Evolutionary conservation across 345 rosid species (phyloP), one percentile per base, ranked within the genome.

Genomic region (Hibiscus tridactylites): DNA sequence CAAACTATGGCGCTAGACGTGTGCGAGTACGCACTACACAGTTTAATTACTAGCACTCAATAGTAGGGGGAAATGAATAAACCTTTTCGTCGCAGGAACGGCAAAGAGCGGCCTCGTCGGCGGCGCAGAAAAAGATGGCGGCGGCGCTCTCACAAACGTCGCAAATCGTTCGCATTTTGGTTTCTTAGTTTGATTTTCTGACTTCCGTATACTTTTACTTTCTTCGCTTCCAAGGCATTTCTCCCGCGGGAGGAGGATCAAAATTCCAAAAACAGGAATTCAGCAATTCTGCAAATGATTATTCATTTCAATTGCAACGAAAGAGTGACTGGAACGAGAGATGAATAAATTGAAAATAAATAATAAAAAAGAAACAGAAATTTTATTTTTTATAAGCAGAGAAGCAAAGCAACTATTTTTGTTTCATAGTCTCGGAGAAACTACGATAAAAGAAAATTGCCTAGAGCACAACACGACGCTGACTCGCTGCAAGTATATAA

Each of bases 81-180:
- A 81, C 97, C 83, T 89, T 85, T 57, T 91, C 91, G 76, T 91
- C 95, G 71, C 97, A 91, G 68, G 92, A 54, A 71, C 87, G 86
- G 81, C 97, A 91, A n/a, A 89, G 95, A 28, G 97, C 86, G 61
- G 97, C 97, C 81, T 89, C 97, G 61, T 91, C 94, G 69, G 92
- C 92, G 46, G 97, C 97, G 75, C 97, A 91, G 81, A 91, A 91
- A 26, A 91, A 80, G 56, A 87, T 87, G 11, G 94, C 97, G 52
- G 92, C 94, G 11, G 94, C 92, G 77, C 84, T 85, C 66, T 89
- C 59, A 44, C 71, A 67, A 39, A 50, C 59, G 24, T 50, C 71
- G 16, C 71, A 67, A 49, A 67, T 35, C 24, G 44, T 67, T 28
- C 71, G 71, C 71, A 67, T 67, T 67, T 21, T 66, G 47, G 39